These are phyloP conservation scores for Wallemia ichthyophaga DNA, from an alignment of 1,284 basidiomycete genomes.

Conservation along the genomic window DNA sequence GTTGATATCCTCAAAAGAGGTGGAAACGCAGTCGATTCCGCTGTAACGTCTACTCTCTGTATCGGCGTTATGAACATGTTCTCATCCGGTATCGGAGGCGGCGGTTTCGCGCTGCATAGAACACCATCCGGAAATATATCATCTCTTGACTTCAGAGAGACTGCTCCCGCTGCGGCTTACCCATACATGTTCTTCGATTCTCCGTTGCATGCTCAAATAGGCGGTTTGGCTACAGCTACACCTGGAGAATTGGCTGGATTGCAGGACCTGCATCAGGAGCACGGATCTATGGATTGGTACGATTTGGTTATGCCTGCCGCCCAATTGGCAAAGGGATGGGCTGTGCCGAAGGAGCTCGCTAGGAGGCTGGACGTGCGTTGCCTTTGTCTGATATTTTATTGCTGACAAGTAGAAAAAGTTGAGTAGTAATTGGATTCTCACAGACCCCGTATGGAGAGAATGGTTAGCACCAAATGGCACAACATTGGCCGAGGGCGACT, in stretches of 20 bases:
- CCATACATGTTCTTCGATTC: conserved; percentile 36
- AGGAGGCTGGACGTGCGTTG: conserved; percentile 32
- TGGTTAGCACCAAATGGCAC: conserved; percentile 50
- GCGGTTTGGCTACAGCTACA: conserved; percentile 52
- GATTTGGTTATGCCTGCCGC: conserved; percentile 43
- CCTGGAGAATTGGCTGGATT: conserved; percentile 66
- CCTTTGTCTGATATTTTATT: neutral
- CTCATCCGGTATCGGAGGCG: conserved; percentile 55
- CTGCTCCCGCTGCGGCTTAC: conserved; percentile 38
- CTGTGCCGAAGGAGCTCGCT: conserved; percentile 39
- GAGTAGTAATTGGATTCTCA: conserved; percentile 30
- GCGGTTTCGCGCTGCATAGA: conserved; percentile 68
- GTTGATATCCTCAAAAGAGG: conserved; percentile 42
- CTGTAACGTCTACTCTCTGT: conserved; percentile 48
- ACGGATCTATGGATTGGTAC: conserved; percentile 48
- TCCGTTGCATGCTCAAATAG: conserved; percentile 26
- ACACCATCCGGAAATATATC: conserved; percentile 24
- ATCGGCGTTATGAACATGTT: conserved; percentile 69
- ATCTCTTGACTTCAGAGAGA: conserved; percentile 66
- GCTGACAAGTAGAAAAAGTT: neutral
- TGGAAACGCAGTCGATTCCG: conserved; percentile 72
- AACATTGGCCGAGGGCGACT: conserved; percentile 40
- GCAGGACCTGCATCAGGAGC: conserved; percentile 42
- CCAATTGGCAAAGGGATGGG: conserved; percentile 42
- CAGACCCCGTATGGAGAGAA: conserved; percentile 40